Base-by-base conservation (phyloP, 768 basidiomycete genomes). In the Cystofilobasidium bisporidii region DNA sequence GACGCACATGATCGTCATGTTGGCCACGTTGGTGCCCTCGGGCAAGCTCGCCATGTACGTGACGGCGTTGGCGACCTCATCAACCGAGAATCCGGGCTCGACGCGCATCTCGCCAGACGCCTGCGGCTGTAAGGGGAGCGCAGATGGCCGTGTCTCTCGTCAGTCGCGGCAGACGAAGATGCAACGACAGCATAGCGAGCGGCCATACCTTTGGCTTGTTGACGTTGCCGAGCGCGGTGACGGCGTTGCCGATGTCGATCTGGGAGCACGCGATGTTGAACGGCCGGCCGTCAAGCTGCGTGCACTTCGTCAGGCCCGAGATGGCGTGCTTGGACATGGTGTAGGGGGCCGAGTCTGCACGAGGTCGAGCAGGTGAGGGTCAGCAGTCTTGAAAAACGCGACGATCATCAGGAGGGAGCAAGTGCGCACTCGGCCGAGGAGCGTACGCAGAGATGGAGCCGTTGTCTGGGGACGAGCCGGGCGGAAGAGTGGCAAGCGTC, bases 321-420 rank as follows among this genome's bases (percentile, higher is more conserved):
- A 91, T 83, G 10, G 86, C 89, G 73, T 91, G 89, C 76, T 92
- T 93, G 17, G 87, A 86, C 61, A 83, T 79, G 0, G 87, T 86
- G 75, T 92, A 92, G 0, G 88, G 71, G 2, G 76, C 73, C 6
- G 77, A 77, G 69, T 78, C 76, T 78, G 63, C 0, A 17, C 12
- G 20, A 32, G 59, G 30, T 3, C 22, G 22, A 15, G 2, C 2
- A 28, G n/a, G 17, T 9, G 33, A 60, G 26, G 41, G 24, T 1
- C 15, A 47, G 36, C 12, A 3, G 45, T 26, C 5, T 6, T 3
- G 22, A 15, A 26, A 33, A 61, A 50, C 24, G 41, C 28, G 33
- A 36, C 48, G 38, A 32, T 47, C 2, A 38, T 8, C n/a, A 45
- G 40, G 30, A 38, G 56, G 50, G 26, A 33, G 32, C 36, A 59